phyloP scores from a whole-genome alignment of 805 yeast genomes.

The Candida vartiovaarae region DNA sequence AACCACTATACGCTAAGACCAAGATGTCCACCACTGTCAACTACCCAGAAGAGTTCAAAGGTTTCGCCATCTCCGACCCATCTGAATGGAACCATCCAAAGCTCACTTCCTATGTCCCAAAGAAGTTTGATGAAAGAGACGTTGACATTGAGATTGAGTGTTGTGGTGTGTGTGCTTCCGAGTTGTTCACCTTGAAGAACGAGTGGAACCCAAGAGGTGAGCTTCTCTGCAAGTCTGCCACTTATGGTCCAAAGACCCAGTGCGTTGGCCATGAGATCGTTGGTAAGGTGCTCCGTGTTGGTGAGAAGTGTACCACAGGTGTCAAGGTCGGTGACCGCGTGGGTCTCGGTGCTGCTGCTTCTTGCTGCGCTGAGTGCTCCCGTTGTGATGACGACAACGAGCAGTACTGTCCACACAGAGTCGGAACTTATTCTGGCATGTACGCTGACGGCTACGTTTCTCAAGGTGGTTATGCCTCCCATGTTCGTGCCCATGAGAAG shows the following conservation, averaged over 20 bases:
- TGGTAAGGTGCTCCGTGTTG: conserved; percentile 53
- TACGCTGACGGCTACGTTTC: conserved; percentile 42
- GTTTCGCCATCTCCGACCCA: conserved; percentile 46
- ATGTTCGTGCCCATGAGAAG: conserved; percentile 55
- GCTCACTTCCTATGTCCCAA: conserved; percentile 42
- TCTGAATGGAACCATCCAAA: conserved; percentile 52
- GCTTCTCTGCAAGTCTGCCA: conserved; percentile 17
- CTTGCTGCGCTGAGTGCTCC: conserved; percentile 54
- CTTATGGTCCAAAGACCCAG: conserved; percentile 31
- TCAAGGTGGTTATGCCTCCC: conserved; percentile 68
- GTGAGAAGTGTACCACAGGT: conserved; percentile 41
- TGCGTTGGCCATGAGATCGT: conserved; percentile 67
- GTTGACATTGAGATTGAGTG: conserved; percentile 52
- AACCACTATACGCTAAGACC: too few relatives aligned
- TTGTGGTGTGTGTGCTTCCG: conserved; percentile 67
- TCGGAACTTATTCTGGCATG: conserved; percentile 43
- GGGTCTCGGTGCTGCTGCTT: conserved; percentile 70
- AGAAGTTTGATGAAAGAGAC: conserved; percentile 36
- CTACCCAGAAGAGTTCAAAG: conserved; percentile 54
- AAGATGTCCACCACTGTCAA: conserved; percentile 15
- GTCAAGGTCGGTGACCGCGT: conserved; percentile 66
- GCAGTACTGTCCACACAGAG: conserved; percentile 43
- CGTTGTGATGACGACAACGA: conserved; percentile 52
- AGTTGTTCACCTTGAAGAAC: conserved; percentile 44
- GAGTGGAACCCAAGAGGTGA: conserved; percentile 35